A percentile compares a stretch with the other conserved stretches of the same genome.
Conservation (phyloP, 2,329 filamentous ascomycete species). For the Pseudocercospora macadamiae region DNA sequence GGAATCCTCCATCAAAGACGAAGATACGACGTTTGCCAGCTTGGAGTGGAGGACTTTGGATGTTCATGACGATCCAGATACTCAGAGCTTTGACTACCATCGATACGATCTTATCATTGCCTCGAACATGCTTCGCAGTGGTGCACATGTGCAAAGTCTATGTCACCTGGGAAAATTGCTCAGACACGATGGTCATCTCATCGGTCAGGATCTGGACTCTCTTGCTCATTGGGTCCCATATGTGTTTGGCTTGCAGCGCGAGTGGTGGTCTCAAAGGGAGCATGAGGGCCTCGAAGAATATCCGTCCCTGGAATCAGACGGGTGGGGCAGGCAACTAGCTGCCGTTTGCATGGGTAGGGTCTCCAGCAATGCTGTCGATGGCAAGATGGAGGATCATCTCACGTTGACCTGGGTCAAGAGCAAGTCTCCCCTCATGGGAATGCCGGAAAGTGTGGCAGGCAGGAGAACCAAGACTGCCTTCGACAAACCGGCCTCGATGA, state of each 20-base stretch:
- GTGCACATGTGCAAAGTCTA: neutral
- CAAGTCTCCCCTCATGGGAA: too few species aligned
- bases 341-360: too few species aligned
- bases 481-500: too few species aligned
- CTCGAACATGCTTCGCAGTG: neutral
- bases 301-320: too few species aligned
- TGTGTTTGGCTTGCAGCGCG: neutral
- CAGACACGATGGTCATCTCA: neutral
- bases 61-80: neutral
- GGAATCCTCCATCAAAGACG: neutral
- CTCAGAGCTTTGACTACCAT: neutral
- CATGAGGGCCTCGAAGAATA: too few species aligned
- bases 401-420: too few species aligned
- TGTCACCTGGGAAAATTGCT: neutral
- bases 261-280: neutral
- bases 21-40: neutral
- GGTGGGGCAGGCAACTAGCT: too few species aligned
- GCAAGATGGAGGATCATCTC: too few species aligned
- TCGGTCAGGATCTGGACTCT: neutral
- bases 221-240: neutral
- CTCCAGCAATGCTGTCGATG: too few species aligned
- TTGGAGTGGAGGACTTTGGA: neutral
- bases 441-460: too few species aligned
- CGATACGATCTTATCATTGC: neutral
- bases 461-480: too few species aligned